These are phyloP conservation scores for Eudorina sp. DNA, from an alignment of 139 green algal genomes.

Conservation along the genomic window DNA sequence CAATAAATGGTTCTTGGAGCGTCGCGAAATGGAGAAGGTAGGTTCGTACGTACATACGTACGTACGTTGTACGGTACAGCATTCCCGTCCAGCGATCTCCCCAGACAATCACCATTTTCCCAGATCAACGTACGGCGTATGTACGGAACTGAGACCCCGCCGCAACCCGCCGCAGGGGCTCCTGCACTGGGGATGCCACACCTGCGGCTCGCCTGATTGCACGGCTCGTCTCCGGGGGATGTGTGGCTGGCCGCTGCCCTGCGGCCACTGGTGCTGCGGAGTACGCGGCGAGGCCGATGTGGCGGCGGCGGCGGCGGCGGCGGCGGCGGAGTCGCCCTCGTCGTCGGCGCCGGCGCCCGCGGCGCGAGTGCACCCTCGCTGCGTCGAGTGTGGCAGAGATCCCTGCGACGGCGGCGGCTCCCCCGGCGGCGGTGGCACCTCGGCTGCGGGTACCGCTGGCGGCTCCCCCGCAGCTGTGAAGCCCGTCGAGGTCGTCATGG, in stretches of 20 bases:
- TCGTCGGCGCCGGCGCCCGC: no score
- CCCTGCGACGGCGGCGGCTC: not conserved
- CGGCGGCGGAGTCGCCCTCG: not conserved
- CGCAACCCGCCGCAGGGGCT: slow-evolving; percentile 15
- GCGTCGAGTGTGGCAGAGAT: slow-evolving; percentile 28
- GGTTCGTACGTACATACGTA: no score
- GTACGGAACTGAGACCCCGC: no score
- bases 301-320: not conserved
- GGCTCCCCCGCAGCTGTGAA: no score
- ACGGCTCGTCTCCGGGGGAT: not conserved
- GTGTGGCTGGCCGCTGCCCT: slow-evolving; percentile 28
- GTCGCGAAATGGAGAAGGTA: slow-evolving; percentile 38
- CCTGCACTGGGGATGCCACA: slow-evolving; percentile 35
- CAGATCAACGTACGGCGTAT: no score
- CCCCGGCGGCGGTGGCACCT: not conserved
- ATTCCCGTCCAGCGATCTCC: no score
- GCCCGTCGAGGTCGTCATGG: not conserved
- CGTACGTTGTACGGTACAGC: no score
- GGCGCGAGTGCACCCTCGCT: not conserved
- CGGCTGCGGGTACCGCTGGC: not conserved
- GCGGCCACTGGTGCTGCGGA: slow-evolving; percentile 49
- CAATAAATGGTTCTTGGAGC: slow-evolving; percentile 37
- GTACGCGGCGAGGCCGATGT: slow-evolving; percentile 19
- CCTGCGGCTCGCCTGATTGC: slow-evolving; percentile 27
- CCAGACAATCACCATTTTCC: no score